Evolutionary conservation across 768 basidiomycete genomes (phyloP), one percentile per base, ranked within the genome.

Genomic region (Boletus pseudopeckii): DNA sequence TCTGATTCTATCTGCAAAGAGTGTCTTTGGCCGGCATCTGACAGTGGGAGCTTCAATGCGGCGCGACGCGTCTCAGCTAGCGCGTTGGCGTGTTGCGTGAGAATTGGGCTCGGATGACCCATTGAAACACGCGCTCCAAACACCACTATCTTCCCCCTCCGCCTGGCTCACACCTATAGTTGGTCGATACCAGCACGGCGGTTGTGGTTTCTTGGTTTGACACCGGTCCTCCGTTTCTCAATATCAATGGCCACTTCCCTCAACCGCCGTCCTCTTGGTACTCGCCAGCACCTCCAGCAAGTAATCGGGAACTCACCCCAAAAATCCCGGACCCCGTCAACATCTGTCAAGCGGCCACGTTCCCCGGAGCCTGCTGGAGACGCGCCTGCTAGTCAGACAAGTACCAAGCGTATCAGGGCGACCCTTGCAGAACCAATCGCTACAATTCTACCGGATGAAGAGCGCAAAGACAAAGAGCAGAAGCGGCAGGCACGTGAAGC

Each of bases 401-500:
- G 63, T 48, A 50, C 67, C 5, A 85, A 85, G 64, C 80, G 83
- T 18, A 70, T 69, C 47, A 81, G 72, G 64, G 64, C 76, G 22
- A 57, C 63, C 26, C 57, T 60, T 28, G 54, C 61, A 17, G 62
- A 70, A 46, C 50, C 64, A 44, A 44, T 46, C 32, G 42, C 59
- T 48, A 50, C 61, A 43, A 55, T 65, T 32, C 53, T 55, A 20
- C 64, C 68, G 6, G 72, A 78, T 38, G 69, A 74, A 20, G 66
- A 72, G 42, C 70, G 72, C 56, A 80, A 73, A 56, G 75, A 77
- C 41, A 75, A 69, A 65, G 79, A 81, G 40, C 78, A 75, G 41
- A 79, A 72, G 50, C 71, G 77, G 30, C 69, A 74, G 5, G 80
- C 81, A 56, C 77, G 81, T 28, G 80, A 83, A 58, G 75, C 77